Base-by-base conservation (phyloP, 2,329 filamentous ascomycete genomes). In the Beauveria sp. region DNA sequence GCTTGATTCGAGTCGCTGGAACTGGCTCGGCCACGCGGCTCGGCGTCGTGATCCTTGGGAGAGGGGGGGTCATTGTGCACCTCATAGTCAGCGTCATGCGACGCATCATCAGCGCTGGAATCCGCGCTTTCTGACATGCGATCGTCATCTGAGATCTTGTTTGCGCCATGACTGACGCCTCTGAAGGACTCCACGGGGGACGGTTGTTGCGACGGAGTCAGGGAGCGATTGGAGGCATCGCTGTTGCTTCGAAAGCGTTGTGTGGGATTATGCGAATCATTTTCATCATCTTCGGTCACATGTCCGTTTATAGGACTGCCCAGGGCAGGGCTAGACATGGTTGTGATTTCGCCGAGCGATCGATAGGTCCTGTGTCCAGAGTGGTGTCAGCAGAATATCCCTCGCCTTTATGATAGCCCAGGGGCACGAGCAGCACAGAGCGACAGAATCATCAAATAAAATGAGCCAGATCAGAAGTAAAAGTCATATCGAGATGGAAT, bases 41-140 rank as follows among this genome's bases (percentile, higher is more conserved):
- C 61, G 55, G 52, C 50, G 47, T 63, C 51, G 16, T 61, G 43
- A 24, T 59, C 63, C 37, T 50, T 55, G 18, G 66, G 67, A n/a
- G 74, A 76, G 58, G 67, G 66, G 20, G 77, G 76, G 65, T 82
- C 85, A 63, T 84, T 83, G 64, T 84, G 87, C 73, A 88, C 86
- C 70, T 91, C 89, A 70, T 89, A 96, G 73, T 96, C 91, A 65
- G 75, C 86, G 73, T 89, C 86, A 62, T 87, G 85, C 5, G 83
- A 86, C 63, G 76, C 82, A 69, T 85, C 80, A 63, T 83, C 79
- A 26, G 78, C 74, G 47, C 78, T 80, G 1, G 80, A 77, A 46
- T 76, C 77, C 61, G 80, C 76, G 46, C 73, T 75, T 60, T 79
- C 77, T n/a, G 79, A 76, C 62, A 73, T 73, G 53, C 70, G 66